Evolutionary conservation across 805 yeast species (phyloP).

Genomic region (Myxozyma mucilagina): DNA sequence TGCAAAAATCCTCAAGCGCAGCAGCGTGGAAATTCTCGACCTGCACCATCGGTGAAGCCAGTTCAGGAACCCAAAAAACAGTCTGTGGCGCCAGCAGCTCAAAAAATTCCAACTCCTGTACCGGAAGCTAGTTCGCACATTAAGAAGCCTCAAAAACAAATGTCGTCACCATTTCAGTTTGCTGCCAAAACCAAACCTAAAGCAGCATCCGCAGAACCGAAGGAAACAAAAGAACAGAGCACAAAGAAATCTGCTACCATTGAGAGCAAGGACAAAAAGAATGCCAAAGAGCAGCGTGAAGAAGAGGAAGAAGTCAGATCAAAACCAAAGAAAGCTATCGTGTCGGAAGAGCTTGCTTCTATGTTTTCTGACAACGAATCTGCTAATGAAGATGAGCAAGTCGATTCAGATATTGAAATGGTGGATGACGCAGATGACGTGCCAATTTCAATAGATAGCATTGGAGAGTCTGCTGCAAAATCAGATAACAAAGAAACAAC

Average conservation of each 20-base stretch:
- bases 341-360: slow-evolving; percentile 1
- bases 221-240: background rate
- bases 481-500: background rate
- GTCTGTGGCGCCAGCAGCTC: background rate
- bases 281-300: background rate
- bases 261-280: background rate
- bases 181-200: slow-evolving; percentile 8
- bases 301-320: background rate
- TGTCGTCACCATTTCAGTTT: slow-evolving; percentile 9
- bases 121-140: background rate
- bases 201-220: background rate
- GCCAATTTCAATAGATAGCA: background rate
- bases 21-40: background rate
- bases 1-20: slow-evolving; percentile 1
- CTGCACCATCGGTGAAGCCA: background rate
- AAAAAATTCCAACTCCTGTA: background rate
- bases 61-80: no score
- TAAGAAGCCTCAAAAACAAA: slow-evolving; percentile 1
- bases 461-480: background rate
- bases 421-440: slow-evolving; percentile 7
- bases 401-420: background rate
- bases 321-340: background rate
- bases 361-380: slow-evolving; percentile 20
- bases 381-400: slow-evolving; percentile 1
- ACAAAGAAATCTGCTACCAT: background rate